Evolutionary conservation across 495 filamentous ascomycete genomes (phyloP).

Genomic region (Tuber aestivum): DNA sequence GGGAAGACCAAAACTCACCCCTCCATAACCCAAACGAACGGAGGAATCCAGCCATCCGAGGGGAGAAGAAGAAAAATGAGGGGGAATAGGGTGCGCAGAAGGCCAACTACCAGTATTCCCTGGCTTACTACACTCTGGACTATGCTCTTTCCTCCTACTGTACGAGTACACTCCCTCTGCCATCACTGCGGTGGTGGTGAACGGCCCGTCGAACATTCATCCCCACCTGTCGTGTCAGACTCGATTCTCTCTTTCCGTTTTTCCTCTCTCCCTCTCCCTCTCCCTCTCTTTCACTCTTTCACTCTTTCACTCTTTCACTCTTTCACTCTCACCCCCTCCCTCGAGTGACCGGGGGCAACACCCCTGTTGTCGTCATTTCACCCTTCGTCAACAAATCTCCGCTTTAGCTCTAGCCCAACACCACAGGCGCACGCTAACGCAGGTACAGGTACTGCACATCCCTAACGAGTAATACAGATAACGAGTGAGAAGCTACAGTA

Average conservation of each 20-base stretch:
- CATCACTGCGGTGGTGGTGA: not conserved
- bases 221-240: not conserved
- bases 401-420: conserved; percentile 17
- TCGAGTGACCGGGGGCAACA: not conserved
- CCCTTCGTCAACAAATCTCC: conserved; percentile 28
- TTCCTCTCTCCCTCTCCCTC: not conserved
- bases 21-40: too few species aligned
- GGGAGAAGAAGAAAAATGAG: too few species aligned
- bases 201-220: not conserved
- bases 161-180: not conserved
- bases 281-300: too few species aligned
- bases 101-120: too few species aligned
- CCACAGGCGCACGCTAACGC: conserved; percentile 25
- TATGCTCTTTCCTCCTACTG: too few species aligned
- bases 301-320: too few species aligned
- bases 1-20: too few species aligned
- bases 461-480: not conserved
- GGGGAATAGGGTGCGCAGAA: too few species aligned
- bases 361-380: not conserved
- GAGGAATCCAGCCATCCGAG: not conserved
- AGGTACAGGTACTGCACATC: conserved; percentile 15
- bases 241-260: not conserved
- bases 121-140: too few species aligned
- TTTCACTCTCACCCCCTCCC: not conserved
- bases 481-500: too few species aligned